A percentile compares a stretch with the other conserved stretches of the same genome.
These are phyloP conservation scores for Otatea glauca DNA, from an alignment of 176 grass and related monocot genomes.

Conservation along the genomic window DNA sequence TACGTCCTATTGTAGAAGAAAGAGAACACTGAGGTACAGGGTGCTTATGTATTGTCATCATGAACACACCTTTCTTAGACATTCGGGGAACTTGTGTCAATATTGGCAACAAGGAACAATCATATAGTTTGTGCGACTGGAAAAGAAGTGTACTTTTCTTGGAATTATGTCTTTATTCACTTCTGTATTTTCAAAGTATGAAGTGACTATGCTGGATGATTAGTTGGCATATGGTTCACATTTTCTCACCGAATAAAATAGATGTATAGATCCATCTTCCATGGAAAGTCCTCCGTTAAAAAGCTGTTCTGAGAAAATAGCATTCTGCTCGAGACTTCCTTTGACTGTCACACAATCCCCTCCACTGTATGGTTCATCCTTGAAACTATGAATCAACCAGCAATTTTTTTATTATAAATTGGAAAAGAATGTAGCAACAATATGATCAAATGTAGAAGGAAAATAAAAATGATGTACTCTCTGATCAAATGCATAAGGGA, in stretches of 20 bases:
- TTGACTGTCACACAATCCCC: slow-evolving; percentile 65
- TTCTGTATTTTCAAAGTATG: background rate
- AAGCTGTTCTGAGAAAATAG: slow-evolving; percentile 62
- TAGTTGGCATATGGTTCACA: background rate
- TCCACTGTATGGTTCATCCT: slow-evolving; percentile 64
- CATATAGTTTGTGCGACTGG: no score
- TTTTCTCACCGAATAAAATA: slow-evolving; percentile 85
- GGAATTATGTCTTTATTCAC: background rate
- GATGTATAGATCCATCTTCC: slow-evolving; percentile 58
- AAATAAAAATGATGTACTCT: background rate
- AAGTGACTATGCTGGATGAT: background rate
- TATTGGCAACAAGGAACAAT: no score
- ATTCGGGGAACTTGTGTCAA: background rate
- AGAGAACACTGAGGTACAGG: background rate
- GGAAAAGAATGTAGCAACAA: slow-evolving; percentile 21
- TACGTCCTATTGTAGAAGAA: background rate
- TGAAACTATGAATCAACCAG: slow-evolving; percentile 62
- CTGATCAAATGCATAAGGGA: background rate
- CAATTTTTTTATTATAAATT: slow-evolving; percentile 7
- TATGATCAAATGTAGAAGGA: slow-evolving; percentile 30
- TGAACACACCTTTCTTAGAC: background rate
- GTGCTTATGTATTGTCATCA: background rate
- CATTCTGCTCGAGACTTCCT: slow-evolving; percentile 65
- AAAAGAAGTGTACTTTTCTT: no score
- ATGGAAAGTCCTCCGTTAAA: slow-evolving; percentile 67